phyloP scores from a whole-genome alignment of 805 yeast species.

The Candida cerambycidarum region DNA sequence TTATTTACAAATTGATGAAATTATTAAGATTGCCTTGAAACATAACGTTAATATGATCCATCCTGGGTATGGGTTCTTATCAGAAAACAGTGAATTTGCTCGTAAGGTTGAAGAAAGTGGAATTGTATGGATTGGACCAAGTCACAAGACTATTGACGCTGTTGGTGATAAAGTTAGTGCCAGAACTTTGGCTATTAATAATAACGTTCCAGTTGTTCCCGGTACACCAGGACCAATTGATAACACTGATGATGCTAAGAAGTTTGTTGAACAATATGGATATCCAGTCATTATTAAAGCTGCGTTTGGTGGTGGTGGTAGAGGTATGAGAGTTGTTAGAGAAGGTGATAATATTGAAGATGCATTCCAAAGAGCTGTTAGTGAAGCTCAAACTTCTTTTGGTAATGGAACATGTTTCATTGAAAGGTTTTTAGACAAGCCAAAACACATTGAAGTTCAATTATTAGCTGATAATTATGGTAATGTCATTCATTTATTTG shows the following conservation, averaged over 20 bases:
- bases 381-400: constrained; percentile 93
- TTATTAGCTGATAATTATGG: constrained; percentile 91
- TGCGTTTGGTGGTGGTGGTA: constrained; percentile 99
- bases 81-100: constrained; percentile 88
- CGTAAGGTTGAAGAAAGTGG: constrained; percentile 87
- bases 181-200: constrained; percentile 76
- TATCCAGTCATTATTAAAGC: constrained; percentile 97
- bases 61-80: constrained; percentile 73
- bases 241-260: constrained; percentile 69
- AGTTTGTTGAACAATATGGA: constrained; percentile 81
- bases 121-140: constrained; percentile 95
- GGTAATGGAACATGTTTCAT: constrained; percentile 98
- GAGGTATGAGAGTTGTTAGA: constrained; percentile 99
- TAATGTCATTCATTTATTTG: constrained; percentile 91
- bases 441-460: constrained; percentile 98
- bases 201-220: constrained; percentile 90
- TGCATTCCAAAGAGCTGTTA: constrained; percentile 89
- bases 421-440: constrained; percentile 91
- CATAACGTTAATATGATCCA: constrained; percentile 84
- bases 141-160: constrained; percentile 80
- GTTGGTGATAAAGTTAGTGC: constrained; percentile 98
- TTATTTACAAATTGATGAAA: constrained; percentile 92
- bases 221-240: constrained; percentile 98
- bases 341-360: constrained; percentile 92
- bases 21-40: constrained; percentile 55